Percentiles rank a stretch among this genome's conserved stretches.
Conservation (phyloP, 176 grass and related monocot genomes). For the Oryza punctata region DNA sequence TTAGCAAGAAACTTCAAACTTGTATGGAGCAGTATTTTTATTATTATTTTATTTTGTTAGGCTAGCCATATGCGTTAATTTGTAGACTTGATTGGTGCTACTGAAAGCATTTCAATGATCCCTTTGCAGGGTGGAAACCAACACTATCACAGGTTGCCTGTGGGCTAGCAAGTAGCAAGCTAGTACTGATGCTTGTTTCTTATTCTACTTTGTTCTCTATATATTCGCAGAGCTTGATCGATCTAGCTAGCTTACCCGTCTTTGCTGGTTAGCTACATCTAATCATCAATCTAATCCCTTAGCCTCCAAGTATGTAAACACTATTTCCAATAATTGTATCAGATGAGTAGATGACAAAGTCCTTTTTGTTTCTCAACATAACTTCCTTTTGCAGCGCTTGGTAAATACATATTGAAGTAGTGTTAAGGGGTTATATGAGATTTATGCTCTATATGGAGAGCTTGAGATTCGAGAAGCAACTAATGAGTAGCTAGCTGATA, state of each 20-base stretch:
- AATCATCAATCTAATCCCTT: constrained; percentile 12
- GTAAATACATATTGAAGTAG: too few relatives aligned
- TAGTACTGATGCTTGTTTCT: constrained; percentile 7
- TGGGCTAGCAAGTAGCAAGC: constrained; percentile 41
- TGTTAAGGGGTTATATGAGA: too few relatives aligned
- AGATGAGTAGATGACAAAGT: background rate
- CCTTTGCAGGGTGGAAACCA: constrained; percentile 34
- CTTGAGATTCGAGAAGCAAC: too few relatives aligned
- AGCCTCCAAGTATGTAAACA: background rate
- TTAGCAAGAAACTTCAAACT: constrained; percentile 39
- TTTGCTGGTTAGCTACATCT: background rate
- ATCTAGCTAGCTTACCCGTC: background rate
- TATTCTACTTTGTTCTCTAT: constrained; percentile 27
- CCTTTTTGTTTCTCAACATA: too few relatives aligned
- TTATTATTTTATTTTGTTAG: background rate
- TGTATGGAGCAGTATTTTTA: background rate
- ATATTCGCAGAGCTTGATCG: background rate
- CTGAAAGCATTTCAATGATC: constrained; percentile 48
- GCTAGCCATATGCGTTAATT: constrained; percentile 10
- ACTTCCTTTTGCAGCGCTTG: too few relatives aligned
- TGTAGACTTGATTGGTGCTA: constrained; percentile 35
- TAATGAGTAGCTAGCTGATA: too few relatives aligned
- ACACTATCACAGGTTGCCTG: constrained; percentile 11
- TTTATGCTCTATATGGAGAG: too few relatives aligned
- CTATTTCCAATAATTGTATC: constrained; percentile 12